These are phyloP conservation scores for Phytophthora sp. DNA, from an alignment of 352 stramenopile genomes.

Conservation along the genomic window DNA sequence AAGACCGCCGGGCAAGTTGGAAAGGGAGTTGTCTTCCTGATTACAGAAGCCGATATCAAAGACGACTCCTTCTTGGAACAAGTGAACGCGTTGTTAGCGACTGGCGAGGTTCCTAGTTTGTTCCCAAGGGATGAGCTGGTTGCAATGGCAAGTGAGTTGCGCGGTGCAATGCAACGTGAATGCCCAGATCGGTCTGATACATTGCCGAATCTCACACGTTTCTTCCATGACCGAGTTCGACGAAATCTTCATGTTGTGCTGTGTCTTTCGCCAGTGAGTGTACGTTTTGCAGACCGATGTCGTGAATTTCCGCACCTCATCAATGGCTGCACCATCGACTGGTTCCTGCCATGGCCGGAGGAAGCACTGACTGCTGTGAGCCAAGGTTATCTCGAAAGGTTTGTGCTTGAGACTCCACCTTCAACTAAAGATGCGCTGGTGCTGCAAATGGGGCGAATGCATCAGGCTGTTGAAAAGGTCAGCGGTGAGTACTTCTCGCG, in stretches of 20 bases:
- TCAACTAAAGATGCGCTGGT: conserved; percentile 66
- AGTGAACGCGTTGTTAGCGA: conserved; percentile 87
- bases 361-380: conserved; percentile 87
- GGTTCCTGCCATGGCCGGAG: conserved; percentile 90
- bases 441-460: conserved; percentile 73
- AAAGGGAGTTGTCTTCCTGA: conserved; percentile 83
- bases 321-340: conserved; percentile 89
- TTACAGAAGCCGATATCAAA: conserved; percentile 92
- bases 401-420: conserved; percentile 64
- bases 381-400: conserved; percentile 75
- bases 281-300: conserved; percentile 77
- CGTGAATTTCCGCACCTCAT: conserved; percentile 91
- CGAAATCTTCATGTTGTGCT: conserved; percentile 87
- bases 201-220: conserved; percentile 81
- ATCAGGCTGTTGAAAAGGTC: conserved; percentile 74
- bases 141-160: conserved; percentile 86
- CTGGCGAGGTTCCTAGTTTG: conserved; percentile 82
- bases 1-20: conserved; percentile 83
- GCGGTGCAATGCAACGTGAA: conserved; percentile 69
- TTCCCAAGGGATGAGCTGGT: conserved; percentile 91
- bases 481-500: conserved; percentile 80
- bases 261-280: conserved; percentile 88
- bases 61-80: conserved; percentile 91
- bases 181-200: conserved; percentile 73
- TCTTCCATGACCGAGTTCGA: conserved; percentile 89